phyloP scores from a whole-genome alignment of 164 flowering plant species.

The Nymphaea thermarum region DNA sequence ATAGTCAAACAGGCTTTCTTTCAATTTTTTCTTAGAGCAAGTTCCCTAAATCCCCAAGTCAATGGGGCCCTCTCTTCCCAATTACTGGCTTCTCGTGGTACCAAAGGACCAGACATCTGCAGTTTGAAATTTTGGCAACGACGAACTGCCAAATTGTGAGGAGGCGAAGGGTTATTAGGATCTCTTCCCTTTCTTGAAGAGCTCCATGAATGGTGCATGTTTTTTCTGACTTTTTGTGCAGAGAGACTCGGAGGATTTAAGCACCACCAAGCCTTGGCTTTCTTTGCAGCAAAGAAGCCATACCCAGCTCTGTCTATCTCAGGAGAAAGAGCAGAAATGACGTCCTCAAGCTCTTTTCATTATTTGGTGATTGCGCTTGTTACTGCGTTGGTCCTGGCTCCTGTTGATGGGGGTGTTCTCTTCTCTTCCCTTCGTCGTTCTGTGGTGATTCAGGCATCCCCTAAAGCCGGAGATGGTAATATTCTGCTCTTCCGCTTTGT shows the following conservation, averaged over 20 bases:
- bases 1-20: too few relatives aligned
- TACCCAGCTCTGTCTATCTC: not conserved
- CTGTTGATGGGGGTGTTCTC: conserved; percentile 18
- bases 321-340: not conserved
- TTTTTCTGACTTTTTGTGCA: not conserved
- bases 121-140: not conserved
- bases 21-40: too few relatives aligned
- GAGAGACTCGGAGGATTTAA: not conserved
- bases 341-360: not conserved
- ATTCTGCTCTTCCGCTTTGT: conserved; percentile 1
- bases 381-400: conserved; percentile 6
- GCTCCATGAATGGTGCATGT: not conserved
- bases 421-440: conserved; percentile 28
- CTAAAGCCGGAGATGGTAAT: conserved; percentile 28
- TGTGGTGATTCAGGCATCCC: conserved; percentile 31
- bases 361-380: not conserved
- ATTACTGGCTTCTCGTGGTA: not conserved
- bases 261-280: not conserved
- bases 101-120: not conserved
- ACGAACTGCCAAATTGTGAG: not conserved
- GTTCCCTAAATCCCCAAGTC: too few relatives aligned
- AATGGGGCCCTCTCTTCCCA: too few relatives aligned
- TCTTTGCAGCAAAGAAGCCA: not conserved
- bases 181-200: not conserved
- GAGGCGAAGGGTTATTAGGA: too few relatives aligned